A percentile compares a stretch with the other conserved stretches of the same genome.
phyloP scores from a whole-genome alignment of 1,139 yeast species.

The Candida tropicalis region DNA sequence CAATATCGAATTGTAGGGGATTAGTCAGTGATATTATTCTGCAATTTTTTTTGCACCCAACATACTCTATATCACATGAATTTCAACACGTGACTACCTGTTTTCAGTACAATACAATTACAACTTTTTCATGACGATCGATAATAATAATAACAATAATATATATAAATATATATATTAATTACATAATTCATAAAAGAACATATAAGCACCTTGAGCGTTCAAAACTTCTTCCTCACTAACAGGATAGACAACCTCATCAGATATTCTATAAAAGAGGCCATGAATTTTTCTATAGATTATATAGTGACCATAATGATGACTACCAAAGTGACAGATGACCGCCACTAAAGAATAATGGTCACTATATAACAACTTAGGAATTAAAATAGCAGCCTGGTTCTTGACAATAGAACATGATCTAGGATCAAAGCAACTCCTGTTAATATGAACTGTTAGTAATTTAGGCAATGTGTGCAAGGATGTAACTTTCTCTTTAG shows the following conservation, averaged over 20 bases:
- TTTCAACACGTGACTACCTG: too few species aligned
- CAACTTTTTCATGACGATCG: too few species aligned
- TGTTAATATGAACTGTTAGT: constrained; percentile 80
- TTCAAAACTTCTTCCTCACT: constrained; percentile 76
- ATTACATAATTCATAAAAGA: constrained; percentile 64
- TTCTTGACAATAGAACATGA: constrained; percentile 85
- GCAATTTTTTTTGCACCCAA: too few species aligned
- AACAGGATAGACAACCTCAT: constrained; percentile 81
- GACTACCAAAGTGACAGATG: constrained; percentile 90
- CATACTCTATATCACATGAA: too few species aligned
- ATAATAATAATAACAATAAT: too few species aligned
- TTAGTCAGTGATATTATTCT: too few species aligned
- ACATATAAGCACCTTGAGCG: constrained; percentile 89
- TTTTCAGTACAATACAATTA: too few species aligned
- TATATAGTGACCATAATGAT: constrained; percentile 92
- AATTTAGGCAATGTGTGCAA: constrained; percentile 85
- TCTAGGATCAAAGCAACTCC: constrained; percentile 88
- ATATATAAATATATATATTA: too few species aligned
- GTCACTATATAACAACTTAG: constrained; percentile 40
- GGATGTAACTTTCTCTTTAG: constrained; percentile 77
- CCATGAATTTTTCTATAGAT: constrained; percentile 81
- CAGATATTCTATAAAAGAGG: constrained; percentile 94
- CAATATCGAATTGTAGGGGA: too few species aligned
- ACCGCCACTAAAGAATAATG: too few species aligned
- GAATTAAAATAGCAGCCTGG: constrained; percentile 23